Conservation (phyloP, 2,329 filamentous ascomycete species). For the Monilinia polystroma region DNA sequence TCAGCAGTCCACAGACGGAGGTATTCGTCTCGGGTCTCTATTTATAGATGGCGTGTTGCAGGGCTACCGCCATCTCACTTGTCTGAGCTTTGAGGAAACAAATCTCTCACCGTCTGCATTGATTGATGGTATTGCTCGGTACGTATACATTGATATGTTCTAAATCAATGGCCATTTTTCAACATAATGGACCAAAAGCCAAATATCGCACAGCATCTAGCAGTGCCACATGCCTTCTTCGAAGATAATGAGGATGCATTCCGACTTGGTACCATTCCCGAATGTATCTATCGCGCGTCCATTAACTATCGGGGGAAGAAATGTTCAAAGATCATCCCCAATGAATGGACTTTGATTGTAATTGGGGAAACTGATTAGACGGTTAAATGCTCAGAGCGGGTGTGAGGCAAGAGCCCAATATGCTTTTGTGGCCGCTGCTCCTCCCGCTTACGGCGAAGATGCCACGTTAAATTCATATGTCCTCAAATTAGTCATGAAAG, state of each 20-base stretch:
- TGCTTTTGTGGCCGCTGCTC: constrained; percentile 14
- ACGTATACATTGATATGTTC: background rate
- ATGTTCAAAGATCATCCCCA: background rate
- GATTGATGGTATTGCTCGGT: constrained; percentile 11
- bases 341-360: constrained; percentile 12
- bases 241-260: background rate
- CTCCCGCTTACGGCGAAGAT: background rate
- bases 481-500: constrained; percentile 1
- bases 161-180: background rate
- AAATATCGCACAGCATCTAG: constrained; percentile 1
- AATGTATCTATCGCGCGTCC: background rate
- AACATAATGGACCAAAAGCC: background rate
- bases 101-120: constrained; percentile 6
- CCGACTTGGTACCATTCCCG: background rate
- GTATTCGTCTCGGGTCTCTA: background rate
- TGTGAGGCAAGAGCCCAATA: background rate
- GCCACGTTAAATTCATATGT: background rate
- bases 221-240: background rate
- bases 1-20: background rate
- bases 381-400: too few relatives aligned
- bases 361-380: background rate
- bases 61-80: background rate
- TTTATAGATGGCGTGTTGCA: background rate
- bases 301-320: background rate
- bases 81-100: background rate